These are phyloP conservation scores for Cladosporium phlei DNA, from an alignment of 2,329 filamentous ascomycete species.

Conservation along the genomic window DNA sequence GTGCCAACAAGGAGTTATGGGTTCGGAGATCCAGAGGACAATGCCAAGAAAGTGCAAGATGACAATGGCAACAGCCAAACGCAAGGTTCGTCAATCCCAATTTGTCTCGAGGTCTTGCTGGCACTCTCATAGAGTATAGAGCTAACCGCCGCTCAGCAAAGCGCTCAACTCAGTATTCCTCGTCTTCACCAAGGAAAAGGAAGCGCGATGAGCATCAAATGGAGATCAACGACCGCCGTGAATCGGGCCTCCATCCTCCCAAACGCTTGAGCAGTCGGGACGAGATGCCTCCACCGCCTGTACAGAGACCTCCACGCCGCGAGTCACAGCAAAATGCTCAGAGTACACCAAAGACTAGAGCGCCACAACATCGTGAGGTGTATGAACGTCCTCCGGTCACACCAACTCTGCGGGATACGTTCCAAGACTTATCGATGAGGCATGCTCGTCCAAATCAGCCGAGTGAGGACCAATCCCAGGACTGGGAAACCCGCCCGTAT, in stretches of 20 bases:
- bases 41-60: neutral
- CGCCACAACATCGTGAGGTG: neutral
- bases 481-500: too few relatives aligned
- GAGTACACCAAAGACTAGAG: neutral
- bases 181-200: slow-evolving; percentile 29
- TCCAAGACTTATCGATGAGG: neutral
- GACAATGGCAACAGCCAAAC: neutral
- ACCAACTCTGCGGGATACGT: neutral
- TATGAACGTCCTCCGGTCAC: neutral
- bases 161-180: too few relatives aligned
- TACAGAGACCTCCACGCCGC: neutral
- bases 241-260: slow-evolving; percentile 1
- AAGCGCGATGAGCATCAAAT: slow-evolving; percentile 26
- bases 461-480: too few relatives aligned
- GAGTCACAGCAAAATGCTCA: neutral
- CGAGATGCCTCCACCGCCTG: slow-evolving; percentile 36
- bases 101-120: too few relatives aligned
- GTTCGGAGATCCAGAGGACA: slow-evolving; percentile 13
- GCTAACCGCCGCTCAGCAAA: too few relatives aligned
- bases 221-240: slow-evolving; percentile 14
- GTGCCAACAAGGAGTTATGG: slow-evolving; percentile 24
- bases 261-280: slow-evolving; percentile 26
- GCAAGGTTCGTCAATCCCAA: neutral
- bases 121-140: too few relatives aligned
- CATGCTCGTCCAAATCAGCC: neutral